These are phyloP conservation scores for Amanita inopinata DNA, from an alignment of 768 basidiomycete genomes.

Conservation along the genomic window DNA sequence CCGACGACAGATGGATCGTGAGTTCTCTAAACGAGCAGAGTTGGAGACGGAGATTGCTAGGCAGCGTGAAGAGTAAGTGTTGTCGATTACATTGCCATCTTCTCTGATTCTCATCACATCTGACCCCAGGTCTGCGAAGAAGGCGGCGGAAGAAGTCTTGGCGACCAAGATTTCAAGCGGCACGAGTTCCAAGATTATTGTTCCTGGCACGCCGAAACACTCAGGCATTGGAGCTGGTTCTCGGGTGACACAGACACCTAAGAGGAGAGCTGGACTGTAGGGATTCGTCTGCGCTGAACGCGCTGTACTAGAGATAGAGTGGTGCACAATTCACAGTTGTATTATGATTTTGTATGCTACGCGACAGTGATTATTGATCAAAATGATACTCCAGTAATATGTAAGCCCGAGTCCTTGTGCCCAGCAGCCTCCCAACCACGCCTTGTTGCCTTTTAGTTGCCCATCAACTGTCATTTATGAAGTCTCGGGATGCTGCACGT, in stretches of 20 bases:
- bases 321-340: no score
- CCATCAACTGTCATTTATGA: not conserved
- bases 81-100: not conserved
- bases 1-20: constrained; percentile 69
- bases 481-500: not conserved
- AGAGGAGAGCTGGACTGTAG: constrained; percentile 61
- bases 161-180: constrained; percentile 44
- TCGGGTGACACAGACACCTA: constrained; percentile 66
- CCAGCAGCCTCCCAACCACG: no score
- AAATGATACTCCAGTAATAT: no score
- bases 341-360: no score
- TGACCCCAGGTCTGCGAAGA: constrained; percentile 43
- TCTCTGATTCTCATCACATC: not conserved
- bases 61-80: constrained; percentile 63
- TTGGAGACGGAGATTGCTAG: constrained; percentile 86
- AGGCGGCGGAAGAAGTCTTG: constrained; percentile 50
- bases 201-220: constrained; percentile 75
- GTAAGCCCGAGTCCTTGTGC: constrained; percentile 6
- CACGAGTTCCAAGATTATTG: constrained; percentile 53
- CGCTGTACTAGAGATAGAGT: no score
- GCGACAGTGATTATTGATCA: no score
- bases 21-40: constrained; percentile 88
- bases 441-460: not conserved
- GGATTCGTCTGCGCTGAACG: not conserved
- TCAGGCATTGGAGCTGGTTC: constrained; percentile 55